phyloP scores from a whole-genome alignment of 495 filamentous ascomycete species.

The Hypoxylon trugodes region DNA sequence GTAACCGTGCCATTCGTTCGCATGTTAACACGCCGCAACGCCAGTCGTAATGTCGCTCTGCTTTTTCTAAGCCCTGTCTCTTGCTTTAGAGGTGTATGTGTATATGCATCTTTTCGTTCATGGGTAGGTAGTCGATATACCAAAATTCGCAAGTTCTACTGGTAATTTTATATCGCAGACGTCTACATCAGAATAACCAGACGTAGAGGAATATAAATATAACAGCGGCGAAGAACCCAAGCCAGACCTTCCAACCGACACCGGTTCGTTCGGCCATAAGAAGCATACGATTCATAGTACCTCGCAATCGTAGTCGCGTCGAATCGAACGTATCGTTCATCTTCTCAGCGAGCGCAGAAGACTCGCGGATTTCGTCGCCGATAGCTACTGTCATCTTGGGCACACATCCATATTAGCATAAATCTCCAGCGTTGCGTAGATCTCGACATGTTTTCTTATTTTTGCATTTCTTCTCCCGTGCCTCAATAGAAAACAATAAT shows the following conservation, averaged over 20 bases:
- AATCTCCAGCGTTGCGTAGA: too few relatives aligned
- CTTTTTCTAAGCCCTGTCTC: background rate
- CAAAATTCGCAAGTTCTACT: too few relatives aligned
- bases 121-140: background rate
- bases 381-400: slow-evolving; percentile 83
- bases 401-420: slow-evolving; percentile 11
- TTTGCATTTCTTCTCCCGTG: background rate
- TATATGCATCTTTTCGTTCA: background rate
- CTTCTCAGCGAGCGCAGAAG: slow-evolving; percentile 80
- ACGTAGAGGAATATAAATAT: slow-evolving; percentile 86
- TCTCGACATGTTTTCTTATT: background rate
- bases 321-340: slow-evolving; percentile 93
- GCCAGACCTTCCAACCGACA: slow-evolving; percentile 93
- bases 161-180: too few relatives aligned
- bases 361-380: slow-evolving; percentile 91
- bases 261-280: slow-evolving; percentile 94
- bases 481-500: background rate
- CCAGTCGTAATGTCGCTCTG: slow-evolving; percentile 17
- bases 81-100: background rate
- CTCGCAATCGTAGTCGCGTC: slow-evolving; percentile 77
- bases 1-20: background rate
- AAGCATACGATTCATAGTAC: slow-evolving; percentile 97
- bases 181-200: slow-evolving; percentile 83
- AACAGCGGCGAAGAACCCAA: slow-evolving; percentile 83
- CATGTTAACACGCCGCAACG: slow-evolving; percentile 21